Evolutionary conservation across 306 rosid genomes (phyloP).

Genomic region (Phaseolus lunatus): DNA sequence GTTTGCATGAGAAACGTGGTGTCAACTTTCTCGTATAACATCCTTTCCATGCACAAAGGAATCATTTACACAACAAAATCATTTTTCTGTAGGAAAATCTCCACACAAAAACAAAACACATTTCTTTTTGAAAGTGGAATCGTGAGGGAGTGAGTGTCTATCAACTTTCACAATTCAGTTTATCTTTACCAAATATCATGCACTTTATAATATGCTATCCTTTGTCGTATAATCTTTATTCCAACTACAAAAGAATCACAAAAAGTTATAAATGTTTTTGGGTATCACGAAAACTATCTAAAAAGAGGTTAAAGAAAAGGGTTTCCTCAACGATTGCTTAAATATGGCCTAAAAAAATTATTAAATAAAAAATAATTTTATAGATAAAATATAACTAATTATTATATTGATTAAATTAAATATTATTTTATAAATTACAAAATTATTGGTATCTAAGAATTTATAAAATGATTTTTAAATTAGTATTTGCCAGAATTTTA

Average conservation of each 20-base stretch:
- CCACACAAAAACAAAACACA: neutral
- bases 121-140: slow-evolving; percentile 37
- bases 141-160: neutral
- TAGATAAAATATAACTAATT: too few species aligned
- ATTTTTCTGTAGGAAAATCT: slow-evolving; percentile 1
- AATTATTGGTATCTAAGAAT: too few species aligned
- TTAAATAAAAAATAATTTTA: too few species aligned
- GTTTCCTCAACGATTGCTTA: neutral
- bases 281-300: neutral
- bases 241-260: neutral
- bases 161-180: neutral
- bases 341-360: too few species aligned
- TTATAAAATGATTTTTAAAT: too few species aligned
- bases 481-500: too few species aligned
- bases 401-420: too few species aligned
- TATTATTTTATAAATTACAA: too few species aligned
- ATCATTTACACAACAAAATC: neutral
- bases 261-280: neutral
- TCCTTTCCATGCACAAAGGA: slow-evolving; percentile 22
- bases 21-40: neutral
- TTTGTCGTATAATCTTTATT: slow-evolving; percentile 7
- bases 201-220: neutral
- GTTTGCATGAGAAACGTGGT: neutral
- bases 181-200: neutral
- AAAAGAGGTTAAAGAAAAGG: neutral